These are phyloP conservation scores for Coemansia sp. DNA, from an alignment of 192 early-diverging fungal genomes.

Conservation along the genomic window DNA sequence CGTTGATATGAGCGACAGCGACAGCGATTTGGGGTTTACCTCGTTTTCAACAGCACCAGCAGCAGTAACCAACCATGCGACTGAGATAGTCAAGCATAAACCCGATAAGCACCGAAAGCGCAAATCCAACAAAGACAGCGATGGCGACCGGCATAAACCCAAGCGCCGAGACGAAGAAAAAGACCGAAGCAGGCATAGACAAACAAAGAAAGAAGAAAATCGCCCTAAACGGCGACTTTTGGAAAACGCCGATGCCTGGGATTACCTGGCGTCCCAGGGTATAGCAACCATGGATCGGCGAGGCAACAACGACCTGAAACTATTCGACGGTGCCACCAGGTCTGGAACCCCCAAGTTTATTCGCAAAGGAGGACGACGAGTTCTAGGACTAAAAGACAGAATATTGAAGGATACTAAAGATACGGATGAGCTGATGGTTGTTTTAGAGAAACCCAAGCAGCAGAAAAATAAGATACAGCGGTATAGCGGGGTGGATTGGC, in stretches of 20 bases:
- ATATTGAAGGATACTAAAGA: neutral
- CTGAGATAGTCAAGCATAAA: neutral
- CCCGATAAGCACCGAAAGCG: constrained; percentile 2
- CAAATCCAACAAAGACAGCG: constrained; percentile 4
- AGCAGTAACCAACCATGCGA: neutral
- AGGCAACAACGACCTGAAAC: constrained; percentile 16
- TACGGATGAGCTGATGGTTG: constrained; percentile 9
- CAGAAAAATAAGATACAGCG: neutral
- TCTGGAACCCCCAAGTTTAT: constrained; percentile 27
- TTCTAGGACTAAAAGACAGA: constrained; percentile 11
- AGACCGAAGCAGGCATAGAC: constrained; percentile 2
- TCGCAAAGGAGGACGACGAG: constrained; percentile 11
- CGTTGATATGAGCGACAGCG: neutral
- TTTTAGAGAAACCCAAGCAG: constrained; percentile 5
- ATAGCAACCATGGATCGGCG: constrained; percentile 15
- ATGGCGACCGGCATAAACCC: neutral
- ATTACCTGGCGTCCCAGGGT: constrained; percentile 10
- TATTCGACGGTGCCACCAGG: constrained; percentile 17
- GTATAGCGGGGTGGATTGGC: constrained; percentile 29
- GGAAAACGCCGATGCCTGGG: constrained; percentile 4
- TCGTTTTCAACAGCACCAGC: constrained; percentile 35
- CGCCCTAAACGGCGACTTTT: neutral
- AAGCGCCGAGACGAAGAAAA: neutral
- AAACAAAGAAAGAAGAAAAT: neutral
- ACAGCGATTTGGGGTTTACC: constrained; percentile 24